Evolutionary conservation across 108 stramenopile genomes (phyloP), one percentile per base, ranked within the genome.

Genomic region (Cyclotella sp.): DNA sequence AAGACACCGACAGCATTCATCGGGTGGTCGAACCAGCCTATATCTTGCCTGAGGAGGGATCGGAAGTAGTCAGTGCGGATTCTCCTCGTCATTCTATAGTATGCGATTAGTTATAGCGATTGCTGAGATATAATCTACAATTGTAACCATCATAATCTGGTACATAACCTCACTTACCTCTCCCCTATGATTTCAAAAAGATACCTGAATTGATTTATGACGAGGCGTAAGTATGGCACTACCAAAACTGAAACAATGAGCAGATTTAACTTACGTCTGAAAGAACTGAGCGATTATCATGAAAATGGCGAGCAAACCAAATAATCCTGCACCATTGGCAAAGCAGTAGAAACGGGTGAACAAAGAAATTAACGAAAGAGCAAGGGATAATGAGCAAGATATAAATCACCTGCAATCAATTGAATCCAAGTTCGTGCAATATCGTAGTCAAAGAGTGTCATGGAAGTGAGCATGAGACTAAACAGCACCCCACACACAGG

Each of bases 401-500:
- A 51, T n/a, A 21, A 8, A 8, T 51, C 19, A 18, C 18, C 19
- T 51, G 49, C 26, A 26, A 44, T 42, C 57, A 40, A 19, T 26
- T 44, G 24, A 22, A 57, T 72, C 58, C 59, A 72, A 62, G 46
- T 40, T 21, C 40, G 39, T 14, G 71, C 42, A 49, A 61, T 44
- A 3, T 61, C 45, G 28, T 22, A 60, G 29, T 72, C 71, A 14
- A 61, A 34, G 45, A 61, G 26, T 14, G 54, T 42, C 71, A 72
- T 72, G 24, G 71, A 42, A 60, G 55, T 57, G 30, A 72, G 43
- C 73, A 85, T 79, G 29, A 87, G 69, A 21, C 84, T 77, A 39
- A 88, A 85, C 27, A 87, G 45, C 9, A 87, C 53, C 21, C 86
- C 88, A 59, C 84, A 78, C 3, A 63, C 27, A 34, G 88, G 88